Base-by-base conservation (phyloP, 805 yeast species). In the Myxozyma mucilagina region DNA sequence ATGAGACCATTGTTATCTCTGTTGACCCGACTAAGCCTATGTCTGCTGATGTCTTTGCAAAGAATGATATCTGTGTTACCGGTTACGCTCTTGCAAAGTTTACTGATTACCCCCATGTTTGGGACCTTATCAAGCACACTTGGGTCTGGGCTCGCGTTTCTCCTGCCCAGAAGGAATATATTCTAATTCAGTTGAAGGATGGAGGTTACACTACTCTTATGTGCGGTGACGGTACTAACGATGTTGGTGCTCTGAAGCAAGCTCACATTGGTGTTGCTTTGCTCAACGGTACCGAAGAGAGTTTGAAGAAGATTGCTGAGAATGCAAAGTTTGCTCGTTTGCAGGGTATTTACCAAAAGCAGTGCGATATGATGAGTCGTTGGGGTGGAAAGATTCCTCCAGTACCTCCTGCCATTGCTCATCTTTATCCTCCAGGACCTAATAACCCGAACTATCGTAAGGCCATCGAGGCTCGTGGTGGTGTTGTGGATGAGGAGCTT, bases 181-280 rank as follows among this genome's bases (percentile, higher is more conserved):
- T 94, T 69, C 80, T 94, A 70, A 87, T 85, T 64, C 83, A 91
- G 42, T 83, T 90, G 74, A 94, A 93, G 75, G 86, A 84, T 64
- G 82, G 90, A 73, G 97, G 97, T 31, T 94, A 93, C 76, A 87
- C 84, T 72, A 94, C 98, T 29, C 82, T 94, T 70, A 94, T 94
- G 99, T 94, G 99, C 77, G 99, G 99, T 80, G 99, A 94, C 77
- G 99, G 99, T 77, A 94, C 99, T n/a, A 94, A 94, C 73, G 99
- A 94, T 80, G 99, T 94, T 53, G 99, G 99, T 76, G 99, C 99
- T 57, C 83, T 94, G 77, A 94, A 94, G 75, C 98, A 94, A 79
- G 98, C 99, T 1, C 96, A 94, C 72, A 87, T 94, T 72, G 99
- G 99, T 80, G 89, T 94, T 73, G 99, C 99, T n/a, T 79, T 94